A percentile compares a stretch with the other conserved stretches of the same genome.
These are phyloP conservation scores for Calycina herbarum DNA, from an alignment of 2,329 filamentous ascomycete species.

Conservation along the genomic window DNA sequence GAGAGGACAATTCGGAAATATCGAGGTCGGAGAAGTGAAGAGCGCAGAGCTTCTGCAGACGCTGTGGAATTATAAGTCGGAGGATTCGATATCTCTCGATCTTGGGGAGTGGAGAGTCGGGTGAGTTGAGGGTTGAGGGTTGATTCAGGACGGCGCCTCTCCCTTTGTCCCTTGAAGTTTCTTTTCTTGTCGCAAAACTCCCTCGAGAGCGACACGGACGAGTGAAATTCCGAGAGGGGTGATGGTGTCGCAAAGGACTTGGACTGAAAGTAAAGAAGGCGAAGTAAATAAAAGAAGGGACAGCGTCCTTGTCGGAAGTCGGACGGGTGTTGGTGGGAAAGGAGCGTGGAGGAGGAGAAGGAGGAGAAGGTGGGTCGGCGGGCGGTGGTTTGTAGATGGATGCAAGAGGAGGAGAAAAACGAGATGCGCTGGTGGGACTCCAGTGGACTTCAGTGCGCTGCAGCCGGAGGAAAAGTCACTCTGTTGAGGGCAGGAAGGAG, in stretches of 20 bases:
- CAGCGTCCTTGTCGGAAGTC: background rate
- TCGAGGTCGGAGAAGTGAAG: slow-evolving; percentile 6
- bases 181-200: slow-evolving; percentile 1
- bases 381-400: background rate
- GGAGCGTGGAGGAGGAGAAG: slow-evolving; percentile 2
- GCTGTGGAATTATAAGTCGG: background rate
- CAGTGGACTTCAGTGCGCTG: background rate
- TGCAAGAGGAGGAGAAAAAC: slow-evolving; percentile 4
- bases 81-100: background rate
- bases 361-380: background rate
- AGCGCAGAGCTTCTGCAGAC: background rate
- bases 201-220: background rate
- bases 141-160: background rate
- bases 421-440: background rate
- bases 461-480: background rate
- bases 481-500: background rate
- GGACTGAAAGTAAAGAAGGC: background rate
- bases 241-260: background rate
- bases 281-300: background rate
- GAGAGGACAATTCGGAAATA: background rate
- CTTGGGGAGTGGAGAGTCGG: background rate
- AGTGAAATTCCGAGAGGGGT: background rate
- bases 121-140: background rate
- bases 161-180: slow-evolving; percentile 1
- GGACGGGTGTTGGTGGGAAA: background rate